Percentiles rank a stretch among this genome's conserved stretches.
Conservation (phyloP, 768 basidiomycete species). For the Hydnum rufescens region DNA sequence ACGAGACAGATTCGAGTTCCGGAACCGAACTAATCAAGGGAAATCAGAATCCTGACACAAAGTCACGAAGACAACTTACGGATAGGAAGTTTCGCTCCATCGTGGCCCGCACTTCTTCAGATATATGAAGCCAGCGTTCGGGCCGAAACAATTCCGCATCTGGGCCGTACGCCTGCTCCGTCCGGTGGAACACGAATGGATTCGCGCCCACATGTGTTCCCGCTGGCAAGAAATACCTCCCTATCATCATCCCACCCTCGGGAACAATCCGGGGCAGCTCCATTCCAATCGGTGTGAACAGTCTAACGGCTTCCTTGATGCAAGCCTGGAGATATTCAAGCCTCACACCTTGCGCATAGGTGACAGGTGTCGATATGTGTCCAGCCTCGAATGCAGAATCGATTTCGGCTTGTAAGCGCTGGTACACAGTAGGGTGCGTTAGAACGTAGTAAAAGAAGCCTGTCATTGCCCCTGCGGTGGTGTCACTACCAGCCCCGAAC, state of each 20-base stretch:
- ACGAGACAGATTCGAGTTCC: background rate
- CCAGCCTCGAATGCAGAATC: background rate
- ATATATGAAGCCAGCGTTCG: background rate
- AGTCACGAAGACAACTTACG: no score
- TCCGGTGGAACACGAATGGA: background rate
- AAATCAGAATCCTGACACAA: no score
- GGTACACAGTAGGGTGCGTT: background rate
- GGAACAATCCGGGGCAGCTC: background rate
- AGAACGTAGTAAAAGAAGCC: slow-evolving; percentile 1
- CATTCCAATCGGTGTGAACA: background rate
- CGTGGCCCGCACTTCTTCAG: background rate
- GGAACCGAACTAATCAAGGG: background rate
- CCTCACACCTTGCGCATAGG: background rate
- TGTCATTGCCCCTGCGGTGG: background rate
- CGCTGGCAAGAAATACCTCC: background rate
- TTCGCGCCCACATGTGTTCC: background rate
- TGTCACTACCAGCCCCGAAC: background rate
- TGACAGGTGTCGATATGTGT: background rate
- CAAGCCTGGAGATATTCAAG: slow-evolving; percentile 1
- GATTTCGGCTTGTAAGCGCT: background rate
- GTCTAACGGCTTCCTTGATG: background rate
- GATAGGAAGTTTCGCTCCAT: background rate
- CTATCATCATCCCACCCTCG: background rate
- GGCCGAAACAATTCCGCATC: background rate
- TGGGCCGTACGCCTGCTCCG: background rate